Base-by-base conservation (phyloP, 768 basidiomycete species). In the Boletus patriciae region DNA sequence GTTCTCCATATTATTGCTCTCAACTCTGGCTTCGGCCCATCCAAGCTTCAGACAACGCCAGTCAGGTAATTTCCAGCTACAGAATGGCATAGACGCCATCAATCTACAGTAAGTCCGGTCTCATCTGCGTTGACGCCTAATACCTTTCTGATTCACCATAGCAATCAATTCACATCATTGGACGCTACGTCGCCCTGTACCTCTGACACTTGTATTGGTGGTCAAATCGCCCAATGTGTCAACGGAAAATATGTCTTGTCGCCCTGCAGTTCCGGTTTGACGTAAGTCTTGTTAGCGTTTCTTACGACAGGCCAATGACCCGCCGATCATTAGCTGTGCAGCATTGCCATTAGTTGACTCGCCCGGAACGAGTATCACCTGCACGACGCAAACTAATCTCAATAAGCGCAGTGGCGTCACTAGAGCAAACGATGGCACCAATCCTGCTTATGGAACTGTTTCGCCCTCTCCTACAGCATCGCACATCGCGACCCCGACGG, bases 211-310 rank as follows among this genome's bases (percentile, higher is more conserved):
- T 87, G 85, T 61, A 67, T 84, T 11, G 67, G 73, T 58, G 65
- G 69, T 37, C 58, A 76, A 34, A 81, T 86, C 55, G 84, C 84
- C 1, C 83, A 82, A 57, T 87, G 86, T 63, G 81, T 80, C 16
- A 70, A 67, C 31, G 82, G 81, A 51, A 61, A 66, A 49, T 78
- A 74, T 49, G 66, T 73, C 46, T 49, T 66, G 31, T 62, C 65
- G 27, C 16, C 67, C 12, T 67, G 66, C 36, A 25, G 31, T 34
- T 3, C 67, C n/a, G 64, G 66, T 34, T 48, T 58, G 33, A 43
- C 29, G 66, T 69, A 50, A 46, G 66, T 58, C 36, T 40, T 31
- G 15, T 12, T 12, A 9, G 3, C 25, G 2, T 31, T 38, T 31
- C 21, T 44, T 21, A n/a, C 29, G 42, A 15, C 37, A 31, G 19